Evolutionary conservation across 495 filamentous ascomycete species (phyloP), one percentile per base, ranked within the genome.

Genomic region (Penicillium arizonense): DNA sequence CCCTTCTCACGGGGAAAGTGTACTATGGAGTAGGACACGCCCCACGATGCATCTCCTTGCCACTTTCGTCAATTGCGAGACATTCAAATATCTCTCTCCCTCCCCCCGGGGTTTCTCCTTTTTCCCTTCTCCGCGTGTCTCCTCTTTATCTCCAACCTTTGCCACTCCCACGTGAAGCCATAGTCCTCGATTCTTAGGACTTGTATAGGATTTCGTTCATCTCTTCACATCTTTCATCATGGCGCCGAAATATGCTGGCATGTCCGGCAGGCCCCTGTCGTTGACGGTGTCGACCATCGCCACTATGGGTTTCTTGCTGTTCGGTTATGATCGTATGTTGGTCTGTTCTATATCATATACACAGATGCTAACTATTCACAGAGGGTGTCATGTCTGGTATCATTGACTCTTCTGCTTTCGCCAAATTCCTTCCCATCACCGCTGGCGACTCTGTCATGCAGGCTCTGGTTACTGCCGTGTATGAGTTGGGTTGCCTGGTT

Each of bases 301-400:
- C 16, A 89, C 87, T 0, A 87, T 84, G 40, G 87, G 85, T 24
- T 89, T 90, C 68, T 65, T 90, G 28, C 75, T 87, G 4, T 88
- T 88, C 59, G 85, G 85, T 57, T 87, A 87, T 62, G 83, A 86
- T 45, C 83, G 69, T 71, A 56, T 36, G 61, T 61, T 11, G n/a
- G 4, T 34, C 28, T 37, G 10, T 23, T 34, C 16, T 32, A 34
- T 26, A 2, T 30, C 20, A 35, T 42, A 23, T 3, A 4, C 3
- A 10, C 12, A 4, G 26, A 37, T 18, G 35, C 60, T 67, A 59
- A 61, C 37, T 4, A 0, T 28, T 8, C 26, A 26, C 47, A 72
- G 69, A 85, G 68, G 82, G 82, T 68, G 82, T 87, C 51, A 94
- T 93, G 89, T 83, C 79, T 55, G 89, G 89, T 47, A 92, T 94